Conservation (phyloP, 2,329 filamentous ascomycete genomes). For the Sarocladium strictum region DNA sequence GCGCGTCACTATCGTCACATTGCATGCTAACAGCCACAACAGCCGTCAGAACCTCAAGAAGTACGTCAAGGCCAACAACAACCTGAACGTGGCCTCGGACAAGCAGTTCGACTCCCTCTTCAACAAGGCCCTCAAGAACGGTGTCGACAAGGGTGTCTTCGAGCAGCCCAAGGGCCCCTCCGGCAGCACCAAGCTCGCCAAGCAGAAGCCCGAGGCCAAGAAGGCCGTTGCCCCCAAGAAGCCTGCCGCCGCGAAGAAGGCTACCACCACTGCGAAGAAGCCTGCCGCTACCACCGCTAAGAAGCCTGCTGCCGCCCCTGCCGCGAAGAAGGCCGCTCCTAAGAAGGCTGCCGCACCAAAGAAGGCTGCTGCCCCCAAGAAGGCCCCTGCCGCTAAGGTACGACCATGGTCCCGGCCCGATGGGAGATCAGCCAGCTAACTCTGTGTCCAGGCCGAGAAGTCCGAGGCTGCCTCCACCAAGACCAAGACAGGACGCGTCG, state of each 20-base stretch:
- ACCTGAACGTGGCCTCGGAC: slow-evolving; percentile 35
- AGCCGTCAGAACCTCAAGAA: slow-evolving; percentile 58
- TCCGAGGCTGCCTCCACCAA: slow-evolving; percentile 62
- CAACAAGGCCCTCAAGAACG: slow-evolving; percentile 76
- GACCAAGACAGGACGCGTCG: slow-evolving; percentile 82
- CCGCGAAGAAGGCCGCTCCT: slow-evolving; percentile 31
- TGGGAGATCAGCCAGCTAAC: background rate
- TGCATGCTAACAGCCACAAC: background rate
- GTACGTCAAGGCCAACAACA: slow-evolving; percentile 52
- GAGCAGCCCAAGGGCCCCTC: slow-evolving; percentile 87
- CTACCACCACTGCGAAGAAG: slow-evolving; percentile 28
- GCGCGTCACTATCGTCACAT: background rate
- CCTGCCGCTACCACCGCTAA: slow-evolving; percentile 26
- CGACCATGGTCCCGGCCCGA: slow-evolving; percentile 15
- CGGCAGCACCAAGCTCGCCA: slow-evolving; percentile 86
- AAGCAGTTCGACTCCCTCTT: slow-evolving; percentile 67
- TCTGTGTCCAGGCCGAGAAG: slow-evolving; percentile 49
- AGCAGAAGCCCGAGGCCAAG: slow-evolving; percentile 43
- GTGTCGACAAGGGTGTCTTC: slow-evolving; percentile 83
- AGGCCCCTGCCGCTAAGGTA: slow-evolving; percentile 33
- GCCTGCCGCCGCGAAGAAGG: slow-evolving; percentile 25
- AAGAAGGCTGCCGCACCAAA: slow-evolving; percentile 50
- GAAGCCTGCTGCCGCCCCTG: slow-evolving; percentile 24
- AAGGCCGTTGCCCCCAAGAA: slow-evolving; percentile 23
- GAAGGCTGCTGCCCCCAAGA: slow-evolving; percentile 26